A percentile compares a stretch with the other conserved stretches of the same genome.
Evolutionary conservation across 306 rosid genomes (phyloP).

Genomic region (Trichosanthes truncata): DNA sequence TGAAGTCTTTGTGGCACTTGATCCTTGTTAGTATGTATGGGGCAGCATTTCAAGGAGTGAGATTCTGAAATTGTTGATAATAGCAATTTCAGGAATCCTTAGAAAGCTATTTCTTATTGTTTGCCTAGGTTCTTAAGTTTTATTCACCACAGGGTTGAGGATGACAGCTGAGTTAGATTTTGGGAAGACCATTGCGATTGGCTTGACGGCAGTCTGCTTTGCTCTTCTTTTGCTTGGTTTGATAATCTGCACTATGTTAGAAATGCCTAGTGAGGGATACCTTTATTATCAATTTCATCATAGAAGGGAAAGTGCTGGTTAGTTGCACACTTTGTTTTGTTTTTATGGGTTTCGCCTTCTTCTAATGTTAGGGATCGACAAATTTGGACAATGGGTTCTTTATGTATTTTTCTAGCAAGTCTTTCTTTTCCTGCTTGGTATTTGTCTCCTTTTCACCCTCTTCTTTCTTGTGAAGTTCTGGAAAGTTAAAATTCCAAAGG

Average conservation of each 20-base stretch:
- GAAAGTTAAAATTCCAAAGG: neutral
- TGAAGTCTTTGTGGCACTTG: neutral
- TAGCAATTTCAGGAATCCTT: neutral
- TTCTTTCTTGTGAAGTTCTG: neutral
- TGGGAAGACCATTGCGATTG: neutral
- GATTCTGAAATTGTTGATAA: neutral
- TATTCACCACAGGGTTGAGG: neutral
- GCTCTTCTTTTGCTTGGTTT: neutral
- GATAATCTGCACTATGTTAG: neutral
- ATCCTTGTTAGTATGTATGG: neutral
- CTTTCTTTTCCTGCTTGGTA: neutral
- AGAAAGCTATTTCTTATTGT: neutral
- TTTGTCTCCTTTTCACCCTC: neutral
- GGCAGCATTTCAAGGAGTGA: neutral
- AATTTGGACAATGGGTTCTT: neutral
- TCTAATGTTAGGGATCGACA: neutral
- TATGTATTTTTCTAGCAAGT: neutral
- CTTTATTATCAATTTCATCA: neutral
- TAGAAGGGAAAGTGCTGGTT: neutral
- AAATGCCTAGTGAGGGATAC: neutral
- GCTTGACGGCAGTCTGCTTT: neutral
- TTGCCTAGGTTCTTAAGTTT: neutral
- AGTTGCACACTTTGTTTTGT: neutral
- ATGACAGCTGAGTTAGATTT: neutral
- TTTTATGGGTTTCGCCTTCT: neutral